Percentiles rank a stretch among this genome's conserved stretches.
These are phyloP conservation scores for Camelina sativa DNA, from an alignment of 345 rosid species.

Conservation along the genomic window DNA sequence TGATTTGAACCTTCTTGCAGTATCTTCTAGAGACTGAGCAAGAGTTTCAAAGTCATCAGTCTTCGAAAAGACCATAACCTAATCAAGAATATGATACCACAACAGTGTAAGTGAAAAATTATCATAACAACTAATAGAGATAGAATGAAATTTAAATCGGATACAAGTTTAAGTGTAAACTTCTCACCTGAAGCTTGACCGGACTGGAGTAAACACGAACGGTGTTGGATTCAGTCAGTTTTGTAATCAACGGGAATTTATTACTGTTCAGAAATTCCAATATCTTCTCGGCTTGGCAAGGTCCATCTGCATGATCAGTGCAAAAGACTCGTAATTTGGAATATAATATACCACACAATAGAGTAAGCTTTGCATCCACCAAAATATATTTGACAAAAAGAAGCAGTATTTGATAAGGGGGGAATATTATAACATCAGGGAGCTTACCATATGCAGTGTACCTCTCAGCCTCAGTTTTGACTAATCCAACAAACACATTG, in stretches of 20 bases:
- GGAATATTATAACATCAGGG: background rate
- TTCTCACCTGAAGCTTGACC: conserved; percentile 73
- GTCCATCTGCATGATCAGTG: conserved; percentile 64
- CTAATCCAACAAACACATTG: conserved; percentile 65
- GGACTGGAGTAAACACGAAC: conserved; percentile 76
- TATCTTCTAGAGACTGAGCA: conserved; percentile 63
- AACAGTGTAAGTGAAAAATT: conserved; percentile 29
- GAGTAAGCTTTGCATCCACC: background rate
- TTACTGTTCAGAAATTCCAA: conserved; percentile 69
- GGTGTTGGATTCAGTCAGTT: conserved; percentile 72
- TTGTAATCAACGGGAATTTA: conserved; percentile 84
- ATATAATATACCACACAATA: background rate
- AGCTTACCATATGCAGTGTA: conserved; percentile 75
- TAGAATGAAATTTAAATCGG: background rate
- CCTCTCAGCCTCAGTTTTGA: conserved; percentile 80
- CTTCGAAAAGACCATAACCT: conserved; percentile 74
- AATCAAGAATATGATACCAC: conserved; percentile 48
- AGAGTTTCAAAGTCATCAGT: conserved; percentile 63
- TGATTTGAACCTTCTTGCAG: conserved; percentile 78
- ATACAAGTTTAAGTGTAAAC: conserved; percentile 15
- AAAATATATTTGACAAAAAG: background rate
- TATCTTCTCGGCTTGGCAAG: conserved; percentile 55
- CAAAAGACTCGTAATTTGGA: background rate
- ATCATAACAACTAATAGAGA: conserved; percentile 11
- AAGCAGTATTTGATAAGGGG: background rate